Base-by-base conservation (phyloP, 352 stramenopile species). In the Phytophthora nicotianae region DNA sequence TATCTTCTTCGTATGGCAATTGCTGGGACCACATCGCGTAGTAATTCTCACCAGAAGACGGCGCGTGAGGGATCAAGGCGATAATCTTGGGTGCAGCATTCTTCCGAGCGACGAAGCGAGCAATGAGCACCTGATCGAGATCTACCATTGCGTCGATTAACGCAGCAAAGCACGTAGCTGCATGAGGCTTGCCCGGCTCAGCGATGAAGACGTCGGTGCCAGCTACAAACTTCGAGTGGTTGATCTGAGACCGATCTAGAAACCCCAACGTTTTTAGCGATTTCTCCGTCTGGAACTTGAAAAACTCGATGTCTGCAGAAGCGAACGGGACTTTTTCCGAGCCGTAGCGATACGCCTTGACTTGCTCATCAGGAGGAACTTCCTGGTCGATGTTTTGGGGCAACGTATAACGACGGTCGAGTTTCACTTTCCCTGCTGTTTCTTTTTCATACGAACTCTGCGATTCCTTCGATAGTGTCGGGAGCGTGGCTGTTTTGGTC, bases 321-420 rank as follows among this genome's bases (percentile, higher is more conserved):
- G 81, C 89, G 53, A 95, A 95, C 13, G 86, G 82, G 40, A 95
- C 86, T 41, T 85, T 88, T 46, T 95, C 86, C 45, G 75, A 67
- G 11, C 86, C 86, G 50, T 95, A 95, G 21, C 77, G 76, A 47
- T 95, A 95, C 7, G 83, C 86, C 48, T 89, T 90, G n/a, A 93
- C 79, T 27, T 84, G 81, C 16, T 87, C 67, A 32, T 95, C 82
- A 13, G 81, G 82, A 32, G 82, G 51, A 1, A 93, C 64, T 65
- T 95, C 81, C 62, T 90, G 72, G 54, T 95, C 81, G 7, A 85
- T 75, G 38, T 92, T 77, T 40, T 84, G 70, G 19, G 82, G 79
- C 16, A 65, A 81, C 14, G 75, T 89, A 62, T 89, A 95, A 7
- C 78, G 74, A 0, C 86, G 86, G 29, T 93, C 83, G 60, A 93